Conservation (phyloP, 495 filamentous ascomycete species). For the Hypoxylon lienhwacheense region DNA sequence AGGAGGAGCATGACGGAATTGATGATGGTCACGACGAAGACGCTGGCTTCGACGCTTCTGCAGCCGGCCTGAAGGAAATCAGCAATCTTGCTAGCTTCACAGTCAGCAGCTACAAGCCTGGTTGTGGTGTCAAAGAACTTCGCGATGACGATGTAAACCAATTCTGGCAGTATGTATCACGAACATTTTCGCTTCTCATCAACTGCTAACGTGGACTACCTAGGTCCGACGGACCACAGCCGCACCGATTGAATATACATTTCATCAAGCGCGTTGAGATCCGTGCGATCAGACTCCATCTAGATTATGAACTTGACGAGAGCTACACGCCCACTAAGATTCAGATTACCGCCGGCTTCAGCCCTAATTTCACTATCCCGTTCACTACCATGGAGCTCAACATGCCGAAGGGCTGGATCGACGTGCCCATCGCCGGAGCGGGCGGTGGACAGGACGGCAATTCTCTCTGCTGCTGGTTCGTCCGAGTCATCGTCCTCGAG, state of each 20-base stretch:
- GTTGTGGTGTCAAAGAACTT: constrained; percentile 83
- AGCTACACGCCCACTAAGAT: constrained; percentile 97
- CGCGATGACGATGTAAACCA: constrained; percentile 73
- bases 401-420: constrained; percentile 84
- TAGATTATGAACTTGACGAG: constrained; percentile 91
- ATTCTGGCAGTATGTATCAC: constrained; percentile 80
- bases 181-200: not conserved
- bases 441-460: constrained; percentile 62
- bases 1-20: constrained; percentile 29
- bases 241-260: constrained; percentile 89
- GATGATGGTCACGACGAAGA: constrained; percentile 25
- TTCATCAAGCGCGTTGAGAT: constrained; percentile 93
- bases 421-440: constrained; percentile 74
- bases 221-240: constrained; percentile 90
- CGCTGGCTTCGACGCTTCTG: constrained; percentile 45
- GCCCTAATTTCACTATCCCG: constrained; percentile 81
- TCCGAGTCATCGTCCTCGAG: constrained; percentile 85
- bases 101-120: constrained; percentile 87
- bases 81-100: constrained; percentile 93
- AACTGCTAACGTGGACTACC: constrained; percentile 12
- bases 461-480: constrained; percentile 79
- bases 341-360: constrained; percentile 79
- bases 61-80: constrained; percentile 79
- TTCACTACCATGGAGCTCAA: constrained; percentile 79
- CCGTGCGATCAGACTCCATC: constrained; percentile 77